These are phyloP conservation scores for Atractiella rhizophila DNA, from an alignment of 768 basidiomycete species.

Conservation along the genomic window DNA sequence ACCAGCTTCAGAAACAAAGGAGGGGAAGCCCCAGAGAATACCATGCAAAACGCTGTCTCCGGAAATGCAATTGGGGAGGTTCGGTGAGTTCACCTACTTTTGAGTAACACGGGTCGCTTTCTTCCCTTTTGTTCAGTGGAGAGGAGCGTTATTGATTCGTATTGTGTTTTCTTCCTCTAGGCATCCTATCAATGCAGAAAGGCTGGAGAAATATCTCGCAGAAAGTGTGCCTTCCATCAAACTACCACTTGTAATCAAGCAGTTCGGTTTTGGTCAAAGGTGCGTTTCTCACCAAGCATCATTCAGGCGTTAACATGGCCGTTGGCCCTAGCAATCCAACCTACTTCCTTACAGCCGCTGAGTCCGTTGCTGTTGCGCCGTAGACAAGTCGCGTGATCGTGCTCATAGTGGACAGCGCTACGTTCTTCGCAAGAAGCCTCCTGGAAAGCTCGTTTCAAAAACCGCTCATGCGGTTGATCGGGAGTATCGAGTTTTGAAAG, in stretches of 20 bases:
- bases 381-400: neutral
- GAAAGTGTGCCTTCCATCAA: conserved; percentile 32
- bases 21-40: too few relatives aligned
- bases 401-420: conserved; percentile 27
- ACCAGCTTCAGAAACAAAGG: too few relatives aligned
- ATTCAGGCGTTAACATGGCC: neutral
- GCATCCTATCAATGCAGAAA: too few relatives aligned
- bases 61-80: too few relatives aligned
- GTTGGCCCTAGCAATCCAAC: conserved; percentile 43
- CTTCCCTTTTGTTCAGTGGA: too few relatives aligned
- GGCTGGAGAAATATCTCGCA: conserved; percentile 33
- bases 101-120: too few relatives aligned
- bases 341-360: conserved; percentile 60
- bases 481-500: conserved; percentile 56
- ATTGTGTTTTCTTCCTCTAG: too few relatives aligned
- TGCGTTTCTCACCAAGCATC: conserved; percentile 30
- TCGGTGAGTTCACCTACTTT: too few relatives aligned
- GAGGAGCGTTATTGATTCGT: too few relatives aligned
- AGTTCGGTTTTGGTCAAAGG: conserved; percentile 40
- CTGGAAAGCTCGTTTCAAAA: conserved; percentile 55
- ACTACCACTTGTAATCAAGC: conserved; percentile 52
- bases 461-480: conserved; percentile 92
- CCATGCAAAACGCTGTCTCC: too few relatives aligned
- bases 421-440: conserved; percentile 80
- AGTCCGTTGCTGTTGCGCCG: neutral